These are phyloP conservation scores for Pichia sorboxylosa DNA, from an alignment of 1,139 yeast genomes.

Conservation along the genomic window DNA sequence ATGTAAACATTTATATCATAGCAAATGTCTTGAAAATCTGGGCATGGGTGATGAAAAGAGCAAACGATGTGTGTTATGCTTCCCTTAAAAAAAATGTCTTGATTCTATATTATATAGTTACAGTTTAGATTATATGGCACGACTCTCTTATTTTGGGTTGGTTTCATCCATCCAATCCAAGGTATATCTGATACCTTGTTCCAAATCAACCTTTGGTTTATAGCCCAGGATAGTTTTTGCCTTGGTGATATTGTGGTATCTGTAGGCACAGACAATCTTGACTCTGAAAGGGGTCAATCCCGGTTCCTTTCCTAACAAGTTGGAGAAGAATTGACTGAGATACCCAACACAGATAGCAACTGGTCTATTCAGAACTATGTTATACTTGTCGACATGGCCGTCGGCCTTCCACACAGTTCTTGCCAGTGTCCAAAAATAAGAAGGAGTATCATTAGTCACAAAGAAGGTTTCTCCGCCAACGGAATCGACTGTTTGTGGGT, in stretches of 20 bases:
- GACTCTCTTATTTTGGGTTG: constrained; percentile 5
- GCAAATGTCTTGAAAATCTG: constrained; percentile 40
- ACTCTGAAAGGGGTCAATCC: constrained; percentile 96
- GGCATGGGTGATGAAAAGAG: constrained; percentile 24
- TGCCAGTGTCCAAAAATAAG: constrained; percentile 95
- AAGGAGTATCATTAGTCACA: constrained; percentile 86
- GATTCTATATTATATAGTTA: too few species aligned
- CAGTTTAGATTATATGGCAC: too few species aligned
- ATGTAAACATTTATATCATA: constrained; percentile 62
- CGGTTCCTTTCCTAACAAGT: constrained; percentile 68
- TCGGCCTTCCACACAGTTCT: constrained; percentile 96
- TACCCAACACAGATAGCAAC: constrained; percentile 75
- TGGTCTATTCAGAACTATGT: constrained; percentile 58
- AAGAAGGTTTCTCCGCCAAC: constrained; percentile 85
- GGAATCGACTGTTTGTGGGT: constrained; percentile 27
- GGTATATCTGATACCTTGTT: constrained; percentile 71
- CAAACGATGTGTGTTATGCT: constrained; percentile 23
- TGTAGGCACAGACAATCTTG: constrained; percentile 81
- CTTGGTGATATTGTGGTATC: constrained; percentile 85
- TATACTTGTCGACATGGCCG: constrained; percentile 64
- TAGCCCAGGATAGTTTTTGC: constrained; percentile 75
- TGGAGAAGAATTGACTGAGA: constrained; percentile 61
- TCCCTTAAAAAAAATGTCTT: too few species aligned
- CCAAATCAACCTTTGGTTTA: constrained; percentile 67
- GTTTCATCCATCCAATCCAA: constrained; percentile 83